phyloP scores from a whole-genome alignment of 1,284 basidiomycete species.

The Ustilago nuda region DNA sequence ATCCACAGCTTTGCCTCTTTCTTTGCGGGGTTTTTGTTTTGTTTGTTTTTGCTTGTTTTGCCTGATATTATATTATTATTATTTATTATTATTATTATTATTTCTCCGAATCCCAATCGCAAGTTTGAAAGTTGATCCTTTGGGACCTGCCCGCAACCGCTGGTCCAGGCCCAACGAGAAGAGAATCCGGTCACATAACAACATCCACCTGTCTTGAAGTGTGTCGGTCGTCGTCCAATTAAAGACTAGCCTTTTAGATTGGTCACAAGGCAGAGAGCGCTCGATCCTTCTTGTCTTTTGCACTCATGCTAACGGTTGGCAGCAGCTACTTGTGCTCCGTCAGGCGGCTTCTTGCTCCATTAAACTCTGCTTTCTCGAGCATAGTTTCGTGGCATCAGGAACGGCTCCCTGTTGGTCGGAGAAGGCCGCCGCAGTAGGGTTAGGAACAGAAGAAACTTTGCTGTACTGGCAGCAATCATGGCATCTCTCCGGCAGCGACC shows the following conservation, averaged over 20 bases:
- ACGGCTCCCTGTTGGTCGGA: background rate
- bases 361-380: background rate
- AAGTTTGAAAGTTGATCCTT: background rate
- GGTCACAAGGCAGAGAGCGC: background rate
- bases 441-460: background rate
- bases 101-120: background rate
- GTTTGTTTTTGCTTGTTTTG: too few relatives aligned
- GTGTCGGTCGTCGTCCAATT: background rate
- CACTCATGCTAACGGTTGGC: background rate
- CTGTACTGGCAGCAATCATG: background rate
- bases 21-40: background rate
- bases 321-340: background rate
- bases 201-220: conserved; percentile 1
- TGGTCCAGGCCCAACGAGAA: background rate
- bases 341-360: background rate
- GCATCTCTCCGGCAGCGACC: background rate
- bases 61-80: background rate
- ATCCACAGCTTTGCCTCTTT: background rate
- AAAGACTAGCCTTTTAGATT: background rate
- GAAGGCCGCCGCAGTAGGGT: background rate
- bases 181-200: background rate
- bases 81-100: background rate
- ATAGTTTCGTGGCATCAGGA: conserved; percentile 4
- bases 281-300: background rate
- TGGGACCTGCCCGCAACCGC: background rate